Conservation (phyloP, 495 filamentous ascomycete species). For the Cercophora newfieldiana region DNA sequence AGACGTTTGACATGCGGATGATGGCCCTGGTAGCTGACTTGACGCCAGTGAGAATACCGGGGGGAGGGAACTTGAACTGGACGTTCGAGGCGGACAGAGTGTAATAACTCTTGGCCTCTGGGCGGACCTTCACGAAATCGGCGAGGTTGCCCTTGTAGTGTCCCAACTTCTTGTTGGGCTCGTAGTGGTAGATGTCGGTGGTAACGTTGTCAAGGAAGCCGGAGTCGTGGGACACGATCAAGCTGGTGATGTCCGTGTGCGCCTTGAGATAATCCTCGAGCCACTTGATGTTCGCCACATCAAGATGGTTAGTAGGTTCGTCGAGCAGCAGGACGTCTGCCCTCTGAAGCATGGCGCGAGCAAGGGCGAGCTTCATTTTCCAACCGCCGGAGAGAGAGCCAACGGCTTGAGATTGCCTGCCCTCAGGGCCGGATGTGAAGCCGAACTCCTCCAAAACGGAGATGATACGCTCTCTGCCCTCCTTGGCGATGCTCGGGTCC, state of each 20-base stretch:
- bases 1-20: conserved; percentile 88
- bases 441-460: conserved; percentile 85
- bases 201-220: conserved; percentile 95
- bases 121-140: conserved; percentile 85
- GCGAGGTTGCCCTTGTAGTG: conserved; percentile 94
- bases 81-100: conserved; percentile 86
- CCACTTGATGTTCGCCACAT: conserved; percentile 96
- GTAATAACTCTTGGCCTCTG: conserved; percentile 99
- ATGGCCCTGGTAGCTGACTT: conserved; percentile 93
- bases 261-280: conserved; percentile 90
- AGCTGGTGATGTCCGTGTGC: conserved; percentile 93
- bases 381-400: conserved; percentile 97
- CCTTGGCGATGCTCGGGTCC: conserved; percentile 75
- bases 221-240: conserved; percentile 98
- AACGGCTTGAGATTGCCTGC: conserved; percentile 81
- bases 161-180: conserved; percentile 88
- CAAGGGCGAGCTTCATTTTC: conserved; percentile 99
- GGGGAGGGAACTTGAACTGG: conserved; percentile 97
- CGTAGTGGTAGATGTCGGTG: conserved; percentile 99
- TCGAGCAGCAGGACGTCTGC: conserved; percentile 95
- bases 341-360: conserved; percentile 92
- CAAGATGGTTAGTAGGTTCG: conserved; percentile 98
- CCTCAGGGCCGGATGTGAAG: conserved; percentile 86
- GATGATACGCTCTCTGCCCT: conserved; percentile 76
- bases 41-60: conserved; percentile 90